Evolutionary conservation across 495 filamentous ascomycete genomes (phyloP).

Genomic region (Annulohypoxylon nitens): DNA sequence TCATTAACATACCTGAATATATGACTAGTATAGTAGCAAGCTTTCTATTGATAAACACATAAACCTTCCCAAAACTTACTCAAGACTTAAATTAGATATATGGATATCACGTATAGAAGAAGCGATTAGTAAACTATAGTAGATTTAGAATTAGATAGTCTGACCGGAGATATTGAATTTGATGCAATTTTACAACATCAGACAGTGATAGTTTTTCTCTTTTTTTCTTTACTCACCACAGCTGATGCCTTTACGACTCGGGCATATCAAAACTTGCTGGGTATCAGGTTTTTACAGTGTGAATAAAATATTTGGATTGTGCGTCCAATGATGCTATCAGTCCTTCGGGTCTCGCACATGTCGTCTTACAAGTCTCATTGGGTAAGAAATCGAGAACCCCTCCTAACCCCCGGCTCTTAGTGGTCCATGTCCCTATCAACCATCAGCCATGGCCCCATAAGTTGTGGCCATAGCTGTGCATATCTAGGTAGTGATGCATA

Average conservation of each 20-base stretch:
- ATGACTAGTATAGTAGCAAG: neutral
- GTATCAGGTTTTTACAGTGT: neutral
- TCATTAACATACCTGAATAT: neutral
- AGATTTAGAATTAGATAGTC: neutral
- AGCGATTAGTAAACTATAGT: neutral
- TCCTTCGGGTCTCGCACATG: slow-evolving; percentile 30
- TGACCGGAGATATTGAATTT: slow-evolving; percentile 32
- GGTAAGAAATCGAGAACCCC: slow-evolving; percentile 27
- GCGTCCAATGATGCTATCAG: slow-evolving; percentile 36
- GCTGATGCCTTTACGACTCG: slow-evolving; percentile 14
- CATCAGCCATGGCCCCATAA: slow-evolving; percentile 39
- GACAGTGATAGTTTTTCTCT: slow-evolving; percentile 13
- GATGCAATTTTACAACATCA: slow-evolving; percentile 32
- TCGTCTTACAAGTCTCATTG: slow-evolving; percentile 13
- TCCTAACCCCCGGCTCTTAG: slow-evolving; percentile 16
- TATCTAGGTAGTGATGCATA: slow-evolving; percentile 30
- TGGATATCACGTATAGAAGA: neutral
- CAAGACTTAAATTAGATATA: neutral
- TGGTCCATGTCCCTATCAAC: slow-evolving; percentile 37
- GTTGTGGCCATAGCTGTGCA: slow-evolving; percentile 17
- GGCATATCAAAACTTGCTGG: neutral
- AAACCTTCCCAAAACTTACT: neutral
- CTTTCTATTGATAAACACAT: neutral
- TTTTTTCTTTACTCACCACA: neutral
- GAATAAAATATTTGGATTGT: slow-evolving; percentile 4